These are phyloP conservation scores for Combretum micranthum DNA, from an alignment of 345 rosid genomes.

Conservation along the genomic window DNA sequence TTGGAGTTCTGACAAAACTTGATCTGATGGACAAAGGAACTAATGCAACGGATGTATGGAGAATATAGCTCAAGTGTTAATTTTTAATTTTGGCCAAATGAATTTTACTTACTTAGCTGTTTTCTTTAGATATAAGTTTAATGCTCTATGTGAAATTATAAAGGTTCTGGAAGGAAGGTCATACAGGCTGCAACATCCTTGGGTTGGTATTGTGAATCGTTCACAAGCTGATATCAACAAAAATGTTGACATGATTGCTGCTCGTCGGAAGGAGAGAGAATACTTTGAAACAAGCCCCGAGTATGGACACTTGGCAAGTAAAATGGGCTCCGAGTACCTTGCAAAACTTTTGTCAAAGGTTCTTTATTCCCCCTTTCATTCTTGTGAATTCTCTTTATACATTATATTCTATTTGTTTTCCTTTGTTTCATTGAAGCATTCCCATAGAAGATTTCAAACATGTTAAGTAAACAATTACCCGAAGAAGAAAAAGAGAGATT, in stretches of 20 bases:
- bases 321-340: conserved; percentile 97
- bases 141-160: conserved; percentile 13
- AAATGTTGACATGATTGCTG: conserved; percentile 89
- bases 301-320: conserved; percentile 86
- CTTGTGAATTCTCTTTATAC: conserved; percentile 6
- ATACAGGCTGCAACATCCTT: conserved; percentile 94
- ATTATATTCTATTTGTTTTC: too few species aligned
- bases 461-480: too few species aligned
- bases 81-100: too few species aligned
- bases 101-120: background rate
- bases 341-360: conserved; percentile 94
- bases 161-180: conserved; percentile 97
- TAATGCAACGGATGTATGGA: conserved; percentile 73
- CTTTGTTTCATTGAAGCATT: too few species aligned
- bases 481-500: too few species aligned
- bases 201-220: conserved; percentile 99
- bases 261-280: conserved; percentile 87
- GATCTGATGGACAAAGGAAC: conserved; percentile 99
- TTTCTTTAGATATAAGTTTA: background rate
- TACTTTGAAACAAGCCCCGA: conserved; percentile 98
- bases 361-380: conserved; percentile 8
- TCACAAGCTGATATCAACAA: conserved; percentile 99
- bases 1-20: conserved; percentile 95
- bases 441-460: too few species aligned
- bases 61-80: too few species aligned